Percentiles rank a stretch among this genome's conserved stretches.
phyloP scores from a whole-genome alignment of 2,329 filamentous ascomycete species.

The Calonectria pauciramosa region DNA sequence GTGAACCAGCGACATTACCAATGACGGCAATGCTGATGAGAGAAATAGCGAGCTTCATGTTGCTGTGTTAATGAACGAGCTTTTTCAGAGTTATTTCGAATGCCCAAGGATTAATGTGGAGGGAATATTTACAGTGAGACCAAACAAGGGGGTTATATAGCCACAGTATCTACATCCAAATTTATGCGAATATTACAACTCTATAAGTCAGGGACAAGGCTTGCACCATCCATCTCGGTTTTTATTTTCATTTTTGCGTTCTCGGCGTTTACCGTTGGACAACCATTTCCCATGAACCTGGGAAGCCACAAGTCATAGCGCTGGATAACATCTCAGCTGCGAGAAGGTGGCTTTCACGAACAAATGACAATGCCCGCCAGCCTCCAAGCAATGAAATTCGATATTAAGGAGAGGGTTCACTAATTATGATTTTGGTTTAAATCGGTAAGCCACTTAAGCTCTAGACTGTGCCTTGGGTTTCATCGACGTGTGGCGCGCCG shows the following conservation, averaged over 20 bases:
- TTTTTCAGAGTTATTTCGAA: too few species aligned
- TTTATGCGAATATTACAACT: not conserved
- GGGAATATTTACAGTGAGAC: too few species aligned
- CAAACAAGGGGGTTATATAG: not conserved
- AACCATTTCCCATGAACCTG: not conserved
- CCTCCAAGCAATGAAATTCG: not conserved
- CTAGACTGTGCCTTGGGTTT: not conserved
- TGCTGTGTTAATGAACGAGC: not conserved
- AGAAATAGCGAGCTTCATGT: not conserved
- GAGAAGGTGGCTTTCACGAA: not conserved
- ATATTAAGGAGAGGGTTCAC: not conserved
- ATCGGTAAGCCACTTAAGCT: not conserved
- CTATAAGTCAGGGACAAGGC: not conserved
- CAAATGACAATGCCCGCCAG: not conserved
- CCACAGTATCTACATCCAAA: not conserved
- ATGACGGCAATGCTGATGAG: not conserved
- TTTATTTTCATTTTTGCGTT: not conserved
- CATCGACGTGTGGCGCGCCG: not conserved
- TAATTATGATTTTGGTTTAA: not conserved
- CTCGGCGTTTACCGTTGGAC: not conserved
- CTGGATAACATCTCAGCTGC: not conserved
- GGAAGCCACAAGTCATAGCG: not conserved
- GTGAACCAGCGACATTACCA: not conserved
- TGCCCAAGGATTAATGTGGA: too few species aligned
- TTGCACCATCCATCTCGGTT: not conserved